phyloP scores from a whole-genome alignment of 176 grass and related monocot species.

The Musa schizocarpa region DNA sequence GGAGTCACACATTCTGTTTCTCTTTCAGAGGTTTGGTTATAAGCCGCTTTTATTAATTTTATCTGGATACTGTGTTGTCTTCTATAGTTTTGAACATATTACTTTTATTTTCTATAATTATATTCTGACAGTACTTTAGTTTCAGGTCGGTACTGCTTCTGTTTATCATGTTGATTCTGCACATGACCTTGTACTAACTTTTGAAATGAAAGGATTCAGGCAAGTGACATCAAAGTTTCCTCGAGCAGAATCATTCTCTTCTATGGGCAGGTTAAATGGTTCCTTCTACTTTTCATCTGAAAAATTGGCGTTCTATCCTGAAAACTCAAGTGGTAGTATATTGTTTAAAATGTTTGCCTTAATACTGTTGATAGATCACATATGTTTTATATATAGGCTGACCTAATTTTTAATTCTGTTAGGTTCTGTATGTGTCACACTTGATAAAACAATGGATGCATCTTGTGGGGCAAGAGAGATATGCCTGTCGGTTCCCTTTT shows the following conservation, averaged over 20 bases:
- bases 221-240: constrained; percentile 58
- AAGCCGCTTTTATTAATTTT: constrained; percentile 7
- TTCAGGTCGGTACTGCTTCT: constrained; percentile 60
- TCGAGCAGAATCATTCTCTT: constrained; percentile 71
- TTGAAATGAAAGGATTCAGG: constrained; percentile 63
- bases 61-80: constrained; percentile 24
- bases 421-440: constrained; percentile 67
- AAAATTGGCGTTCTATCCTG: constrained; percentile 68
- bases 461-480: constrained; percentile 76
- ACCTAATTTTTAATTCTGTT: constrained; percentile 20
- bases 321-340: constrained; percentile 39
- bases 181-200: constrained; percentile 78
- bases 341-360: constrained; percentile 10
- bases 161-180: constrained; percentile 77
- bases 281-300: constrained; percentile 63
- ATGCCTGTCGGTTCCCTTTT: constrained; percentile 79
- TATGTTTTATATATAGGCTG: neutral
- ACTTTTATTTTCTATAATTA: constrained; percentile 18
- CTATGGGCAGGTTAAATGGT: constrained; percentile 50
- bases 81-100: neutral
- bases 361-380: neutral
- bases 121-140: constrained; percentile 29
- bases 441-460: constrained; percentile 88
- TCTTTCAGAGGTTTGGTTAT: constrained; percentile 60
- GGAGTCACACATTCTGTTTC: constrained; percentile 52